Conservation (phyloP, 805 yeast species). For the Zygoascus biomembranicola region DNA sequence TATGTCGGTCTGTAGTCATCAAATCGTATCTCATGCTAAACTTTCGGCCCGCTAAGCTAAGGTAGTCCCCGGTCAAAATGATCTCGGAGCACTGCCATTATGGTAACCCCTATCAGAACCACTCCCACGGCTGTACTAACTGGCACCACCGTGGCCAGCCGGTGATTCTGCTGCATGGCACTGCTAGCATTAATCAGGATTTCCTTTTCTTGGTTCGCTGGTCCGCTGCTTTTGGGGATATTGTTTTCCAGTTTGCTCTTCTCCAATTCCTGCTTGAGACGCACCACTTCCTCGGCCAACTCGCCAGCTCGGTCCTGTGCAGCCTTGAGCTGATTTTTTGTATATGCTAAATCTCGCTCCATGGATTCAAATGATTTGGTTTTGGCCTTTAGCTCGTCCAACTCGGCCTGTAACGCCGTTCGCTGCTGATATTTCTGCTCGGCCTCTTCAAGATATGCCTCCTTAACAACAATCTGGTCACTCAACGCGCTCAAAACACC, state of each 20-base stretch:
- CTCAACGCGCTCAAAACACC: constrained; percentile 7
- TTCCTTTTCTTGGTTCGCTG: background rate
- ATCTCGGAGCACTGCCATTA: constrained; percentile 8
- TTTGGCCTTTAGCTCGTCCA: constrained; percentile 1
- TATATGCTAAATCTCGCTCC: background rate
- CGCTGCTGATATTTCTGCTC: constrained; percentile 9
- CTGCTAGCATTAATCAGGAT: background rate
- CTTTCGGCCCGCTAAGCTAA: background rate
- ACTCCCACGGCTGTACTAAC: constrained; percentile 16
- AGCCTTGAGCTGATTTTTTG: constrained; percentile 1
- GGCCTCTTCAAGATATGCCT: constrained; percentile 11
- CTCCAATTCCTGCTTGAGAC: background rate
- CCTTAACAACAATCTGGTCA: constrained; percentile 11
- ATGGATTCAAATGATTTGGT: background rate
- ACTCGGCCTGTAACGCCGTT: background rate
- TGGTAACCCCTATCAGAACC: constrained; percentile 14
- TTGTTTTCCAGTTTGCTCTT: background rate
- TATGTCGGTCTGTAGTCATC: too few relatives aligned
- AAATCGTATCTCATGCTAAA: too few relatives aligned
- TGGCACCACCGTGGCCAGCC: constrained; percentile 1
- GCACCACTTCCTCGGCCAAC: constrained; percentile 1
- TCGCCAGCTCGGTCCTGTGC: background rate
- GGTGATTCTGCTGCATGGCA: background rate
- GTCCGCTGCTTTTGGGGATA: background rate
- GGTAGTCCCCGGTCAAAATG: background rate